Percentiles rank a stretch among this genome's conserved stretches.
phyloP scores from a whole-genome alignment of 176 grass and related monocot genomes.

The Musa schizocarpa region DNA sequence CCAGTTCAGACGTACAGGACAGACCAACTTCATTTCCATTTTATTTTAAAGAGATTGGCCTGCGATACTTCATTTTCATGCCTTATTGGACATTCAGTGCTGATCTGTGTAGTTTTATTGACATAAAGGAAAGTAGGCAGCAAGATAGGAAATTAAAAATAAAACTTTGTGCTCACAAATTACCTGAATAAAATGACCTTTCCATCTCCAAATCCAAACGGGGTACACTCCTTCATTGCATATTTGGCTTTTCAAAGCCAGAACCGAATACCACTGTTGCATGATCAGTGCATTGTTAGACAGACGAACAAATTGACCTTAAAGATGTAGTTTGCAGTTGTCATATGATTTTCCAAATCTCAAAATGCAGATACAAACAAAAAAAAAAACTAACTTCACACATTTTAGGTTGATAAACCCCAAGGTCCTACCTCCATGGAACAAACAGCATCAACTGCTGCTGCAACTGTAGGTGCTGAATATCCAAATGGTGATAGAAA shows the following conservation, averaged over 20 bases:
- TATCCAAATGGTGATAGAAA: conserved; percentile 99
- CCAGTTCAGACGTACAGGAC: neutral
- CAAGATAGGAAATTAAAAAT: conserved; percentile 6
- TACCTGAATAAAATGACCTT: conserved; percentile 82
- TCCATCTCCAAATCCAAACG: conserved; percentile 84
- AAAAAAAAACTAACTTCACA: neutral
- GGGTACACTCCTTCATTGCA: conserved; percentile 42
- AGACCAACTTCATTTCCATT: neutral
- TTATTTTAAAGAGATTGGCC: neutral
- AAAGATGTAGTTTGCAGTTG: neutral
- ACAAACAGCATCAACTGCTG: conserved; percentile 61
- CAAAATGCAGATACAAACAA: conserved; percentile 10
- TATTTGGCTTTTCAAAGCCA: conserved; percentile 69
- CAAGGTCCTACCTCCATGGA: conserved; percentile 62
- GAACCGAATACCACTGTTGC: conserved; percentile 67
- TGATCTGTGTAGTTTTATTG: neutral
- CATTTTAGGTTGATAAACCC: neutral
- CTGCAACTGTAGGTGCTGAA: conserved; percentile 72
- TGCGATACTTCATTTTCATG: neutral
- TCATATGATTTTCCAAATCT: neutral
- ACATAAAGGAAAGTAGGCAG: neutral
- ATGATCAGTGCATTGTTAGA: neutral
- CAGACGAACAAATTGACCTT: neutral
- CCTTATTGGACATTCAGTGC: neutral
- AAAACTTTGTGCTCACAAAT: conserved; percentile 5